phyloP scores from a whole-genome alignment of 768 basidiomycete genomes.

The Tephrocybe sp. region DNA sequence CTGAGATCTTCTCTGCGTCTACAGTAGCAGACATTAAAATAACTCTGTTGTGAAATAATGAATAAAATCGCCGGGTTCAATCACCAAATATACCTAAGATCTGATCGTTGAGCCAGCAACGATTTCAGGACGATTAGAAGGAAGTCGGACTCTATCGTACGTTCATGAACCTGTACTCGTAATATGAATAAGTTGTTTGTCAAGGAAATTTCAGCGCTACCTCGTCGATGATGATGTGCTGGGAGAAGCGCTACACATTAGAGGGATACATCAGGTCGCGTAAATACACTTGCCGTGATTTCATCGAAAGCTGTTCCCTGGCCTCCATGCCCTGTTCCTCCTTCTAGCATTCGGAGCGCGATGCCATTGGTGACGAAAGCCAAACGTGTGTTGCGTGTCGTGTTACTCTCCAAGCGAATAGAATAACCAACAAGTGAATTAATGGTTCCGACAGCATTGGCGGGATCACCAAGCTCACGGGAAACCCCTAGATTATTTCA shows the following conservation, averaged over 20 bases:
- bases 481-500: conserved; percentile 56
- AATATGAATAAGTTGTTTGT: neutral
- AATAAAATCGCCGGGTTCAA: neutral
- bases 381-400: conserved; percentile 71
- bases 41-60: conserved; percentile 47
- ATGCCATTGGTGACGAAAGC: conserved; percentile 94
- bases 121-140: conserved; percentile 90
- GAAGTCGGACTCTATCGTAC: conserved; percentile 97
- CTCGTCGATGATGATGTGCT: conserved; percentile 97
- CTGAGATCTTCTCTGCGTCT: conserved; percentile 86
- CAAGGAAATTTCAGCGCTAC: conserved; percentile 33
- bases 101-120: conserved; percentile 67
- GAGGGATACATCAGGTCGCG: neutral
- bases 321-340: conserved; percentile 64
- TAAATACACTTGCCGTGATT: conserved; percentile 65
- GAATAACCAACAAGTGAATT: conserved; percentile 90
- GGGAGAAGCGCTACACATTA: neutral
- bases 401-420: conserved; percentile 88
- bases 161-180: conserved; percentile 78
- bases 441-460: conserved; percentile 71
- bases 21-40: conserved; percentile 97
- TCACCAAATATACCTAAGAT: conserved; percentile 65
- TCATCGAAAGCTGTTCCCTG: conserved; percentile 87
- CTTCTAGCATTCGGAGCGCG: conserved; percentile 95
- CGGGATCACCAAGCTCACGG: conserved; percentile 83